Percentiles rank a stretch among this genome's conserved stretches.
Evolutionary conservation across 352 stramenopile species (phyloP).

Genomic region (Globisporangium splendens): DNA sequence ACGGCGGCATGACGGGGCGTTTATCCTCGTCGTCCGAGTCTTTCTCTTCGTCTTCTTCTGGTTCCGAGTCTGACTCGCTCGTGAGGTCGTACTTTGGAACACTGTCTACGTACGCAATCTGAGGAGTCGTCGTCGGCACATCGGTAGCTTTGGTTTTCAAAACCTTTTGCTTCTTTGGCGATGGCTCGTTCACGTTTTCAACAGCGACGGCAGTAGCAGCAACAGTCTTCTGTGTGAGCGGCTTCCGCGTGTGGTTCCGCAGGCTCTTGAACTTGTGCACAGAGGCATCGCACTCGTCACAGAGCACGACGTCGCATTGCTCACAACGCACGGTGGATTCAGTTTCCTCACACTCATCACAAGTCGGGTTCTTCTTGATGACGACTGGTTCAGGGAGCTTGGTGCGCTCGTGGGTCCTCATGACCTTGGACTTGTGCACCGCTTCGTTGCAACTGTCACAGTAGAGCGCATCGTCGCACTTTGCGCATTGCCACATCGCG

Average conservation of each 20-base stretch:
- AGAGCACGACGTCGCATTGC: constrained; percentile 61
- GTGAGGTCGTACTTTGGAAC: constrained; percentile 56
- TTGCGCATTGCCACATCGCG: constrained; percentile 46
- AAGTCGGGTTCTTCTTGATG: constrained; percentile 24
- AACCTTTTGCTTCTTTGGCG: constrained; percentile 21
- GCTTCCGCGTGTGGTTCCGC: constrained; percentile 35
- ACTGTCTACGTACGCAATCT: constrained; percentile 35
- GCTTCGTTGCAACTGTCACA: constrained; percentile 54
- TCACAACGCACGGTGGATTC: constrained; percentile 39
- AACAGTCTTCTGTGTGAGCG: constrained; percentile 7
- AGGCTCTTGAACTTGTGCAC: constrained; percentile 79
- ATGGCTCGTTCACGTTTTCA: constrained; percentile 8
- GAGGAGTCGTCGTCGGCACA: constrained; percentile 5
- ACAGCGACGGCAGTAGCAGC: not conserved
- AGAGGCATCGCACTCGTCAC: constrained; percentile 43
- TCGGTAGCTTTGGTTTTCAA: not conserved
- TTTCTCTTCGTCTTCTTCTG: constrained; percentile 18
- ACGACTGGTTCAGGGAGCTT: constrained; percentile 26
- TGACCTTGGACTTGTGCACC: constrained; percentile 62
- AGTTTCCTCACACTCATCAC: constrained; percentile 48
- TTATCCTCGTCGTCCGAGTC: no score
- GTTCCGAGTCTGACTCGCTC: constrained; percentile 44
- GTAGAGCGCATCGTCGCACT: constrained; percentile 61
- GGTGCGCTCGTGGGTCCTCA: constrained; percentile 48
- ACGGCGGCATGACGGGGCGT: no score